Percentiles rank a stretch among this genome's conserved stretches.
Evolutionary conservation across 371 early-diverging fungal genomes (phyloP).

Genomic region (Mucor indicus): DNA sequence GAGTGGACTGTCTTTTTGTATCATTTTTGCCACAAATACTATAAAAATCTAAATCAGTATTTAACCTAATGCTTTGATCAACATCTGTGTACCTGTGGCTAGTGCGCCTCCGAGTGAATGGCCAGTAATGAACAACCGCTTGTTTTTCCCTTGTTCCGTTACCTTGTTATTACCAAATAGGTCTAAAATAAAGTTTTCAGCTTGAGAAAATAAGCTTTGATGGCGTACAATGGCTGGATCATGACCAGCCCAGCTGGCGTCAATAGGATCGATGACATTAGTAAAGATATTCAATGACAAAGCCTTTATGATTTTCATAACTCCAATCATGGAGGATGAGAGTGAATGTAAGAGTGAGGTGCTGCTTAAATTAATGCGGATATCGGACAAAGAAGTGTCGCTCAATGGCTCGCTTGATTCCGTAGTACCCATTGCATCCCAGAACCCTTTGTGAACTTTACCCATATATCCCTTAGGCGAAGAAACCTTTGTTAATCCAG

Average conservation of each 20-base stretch:
- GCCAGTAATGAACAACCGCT: constrained; percentile 32
- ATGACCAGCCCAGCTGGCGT: constrained; percentile 36
- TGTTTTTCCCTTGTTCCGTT: constrained; percentile 7
- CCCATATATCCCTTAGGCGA: constrained; percentile 33
- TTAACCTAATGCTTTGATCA: not conserved
- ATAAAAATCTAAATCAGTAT: not conserved
- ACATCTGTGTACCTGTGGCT: constrained; percentile 25
- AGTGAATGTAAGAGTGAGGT: constrained; percentile 30
- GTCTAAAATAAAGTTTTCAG: constrained; percentile 29
- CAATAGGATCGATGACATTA: constrained; percentile 45
- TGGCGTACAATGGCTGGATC: constrained; percentile 20
- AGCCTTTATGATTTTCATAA: constrained; percentile 20
- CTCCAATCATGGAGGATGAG: constrained; percentile 26
- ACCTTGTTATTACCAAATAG: constrained; percentile 4
- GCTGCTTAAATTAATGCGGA: constrained; percentile 30
- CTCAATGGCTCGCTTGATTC: not conserved
- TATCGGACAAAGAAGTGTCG: not conserved
- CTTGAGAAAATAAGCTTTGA: constrained; percentile 32
- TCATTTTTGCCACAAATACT: constrained; percentile 57
- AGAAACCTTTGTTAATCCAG: constrained; percentile 29
- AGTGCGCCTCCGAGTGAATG: constrained; percentile 43
- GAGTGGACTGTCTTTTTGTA: constrained; percentile 46
- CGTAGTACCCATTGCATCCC: constrained; percentile 51
- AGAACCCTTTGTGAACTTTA: constrained; percentile 54
- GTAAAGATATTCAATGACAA: constrained; percentile 28